Percentiles rank a stretch among this genome's conserved stretches.
Conservation (phyloP, 2,329 filamentous ascomycete genomes). For the Plectosphaerella cucumerina region DNA sequence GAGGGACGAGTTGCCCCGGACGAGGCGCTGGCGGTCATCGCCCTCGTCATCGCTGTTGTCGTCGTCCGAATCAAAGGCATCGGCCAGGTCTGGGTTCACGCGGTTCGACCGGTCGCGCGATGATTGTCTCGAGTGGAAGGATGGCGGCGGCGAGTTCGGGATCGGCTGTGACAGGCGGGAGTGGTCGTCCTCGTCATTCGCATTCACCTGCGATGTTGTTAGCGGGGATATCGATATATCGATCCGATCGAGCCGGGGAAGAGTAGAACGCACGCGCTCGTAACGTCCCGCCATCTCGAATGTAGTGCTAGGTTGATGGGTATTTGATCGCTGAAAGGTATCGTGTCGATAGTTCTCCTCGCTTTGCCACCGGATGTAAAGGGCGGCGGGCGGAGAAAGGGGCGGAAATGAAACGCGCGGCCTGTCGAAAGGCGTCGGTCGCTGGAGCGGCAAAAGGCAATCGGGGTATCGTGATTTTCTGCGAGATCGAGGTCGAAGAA, state of each 20-base stretch:
- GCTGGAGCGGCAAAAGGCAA: neutral
- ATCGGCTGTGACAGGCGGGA: conserved; percentile 32
- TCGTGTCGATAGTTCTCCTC: neutral
- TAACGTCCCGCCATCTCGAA: conserved; percentile 50
- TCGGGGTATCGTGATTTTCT: neutral
- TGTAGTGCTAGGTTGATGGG: neutral
- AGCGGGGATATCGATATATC: conserved; percentile 8
- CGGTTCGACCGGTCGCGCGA: conserved; percentile 36
- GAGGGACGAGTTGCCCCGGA: conserved; percentile 56
- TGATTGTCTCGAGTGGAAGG: conserved; percentile 82
- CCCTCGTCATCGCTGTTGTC: conserved; percentile 70
- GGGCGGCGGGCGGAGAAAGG: conserved; percentile 5
- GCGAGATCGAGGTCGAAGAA: neutral
- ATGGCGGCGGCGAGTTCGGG: conserved; percentile 67
- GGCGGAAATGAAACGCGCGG: conserved; percentile 6
- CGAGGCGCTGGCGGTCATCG: conserved; percentile 82
- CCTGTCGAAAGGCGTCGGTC: neutral
- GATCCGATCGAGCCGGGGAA: neutral
- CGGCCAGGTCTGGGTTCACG: conserved; percentile 78
- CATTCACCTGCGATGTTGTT: conserved; percentile 44
- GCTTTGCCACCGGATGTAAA: conserved; percentile 12
- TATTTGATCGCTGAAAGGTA: neutral
- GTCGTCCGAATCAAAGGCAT: conserved; percentile 81
- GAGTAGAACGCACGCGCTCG: conserved; percentile 45
- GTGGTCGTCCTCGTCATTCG: conserved; percentile 52